Base-by-base conservation (phyloP, 23 red algal genomes). In the Gracilaria domingensis region DNA sequence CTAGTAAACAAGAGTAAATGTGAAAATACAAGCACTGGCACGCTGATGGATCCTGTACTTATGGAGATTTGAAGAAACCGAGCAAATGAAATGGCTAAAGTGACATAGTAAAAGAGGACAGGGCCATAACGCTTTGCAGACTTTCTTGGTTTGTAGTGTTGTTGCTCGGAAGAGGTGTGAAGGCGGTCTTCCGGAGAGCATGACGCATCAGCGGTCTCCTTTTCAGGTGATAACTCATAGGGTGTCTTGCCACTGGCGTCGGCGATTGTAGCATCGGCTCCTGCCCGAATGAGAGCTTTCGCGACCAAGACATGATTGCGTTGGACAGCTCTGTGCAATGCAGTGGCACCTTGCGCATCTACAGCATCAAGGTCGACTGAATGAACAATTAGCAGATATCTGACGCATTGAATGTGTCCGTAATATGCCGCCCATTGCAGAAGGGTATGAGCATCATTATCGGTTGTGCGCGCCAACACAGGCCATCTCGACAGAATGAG, bases 361-460 rank as follows among this genome's bases (percentile, higher is more conserved):
- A 39, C 29, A 28, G 74, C 61, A 82, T 86, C 80, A 35, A 80
- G 26, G 51, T 66, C 20, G 37, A 90, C 82, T 33, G 77, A 79
- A 61, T 62, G 73, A 28, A 93, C 78, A 37, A 82, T 57, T 37
- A 78, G 38, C 25, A 96, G 45, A 23, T 81, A 87, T 21, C 35
- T 65, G 16, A 96, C 89, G 18, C 77, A 61, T 4, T 28, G 37
- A 42, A 44, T 23, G 76, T 96, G 91, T 32, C 84, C 89, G 26
- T 85, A 88, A 67, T 93, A 93, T 12, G 95, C 95, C 6, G 95
- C 95, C 86, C 90, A 93, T 73, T 93, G 81, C 37, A 96, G 59
- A 23, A 91, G 90, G 4, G 89, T 83, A 51, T 85, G 82, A 34
- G 83, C 72, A 30, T 88, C 76, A 25, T 62, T 50, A 33, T 95